Conservation (phyloP, 78 protist species). For the Speleostelium caveatum region DNA sequence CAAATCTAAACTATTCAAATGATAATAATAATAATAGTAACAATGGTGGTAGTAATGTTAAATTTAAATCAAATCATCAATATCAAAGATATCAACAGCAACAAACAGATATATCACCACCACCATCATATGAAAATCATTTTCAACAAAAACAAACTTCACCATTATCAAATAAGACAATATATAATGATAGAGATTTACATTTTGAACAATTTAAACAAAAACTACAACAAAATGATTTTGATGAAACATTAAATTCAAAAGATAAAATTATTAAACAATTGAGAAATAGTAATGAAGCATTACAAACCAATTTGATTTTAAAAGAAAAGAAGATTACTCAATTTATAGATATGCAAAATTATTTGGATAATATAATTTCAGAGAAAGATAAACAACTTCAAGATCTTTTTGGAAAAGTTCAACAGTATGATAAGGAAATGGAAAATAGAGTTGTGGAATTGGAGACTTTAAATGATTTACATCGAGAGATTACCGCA, state of each 20-base stretch:
- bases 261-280: neutral
- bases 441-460: neutral
- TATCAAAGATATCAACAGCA: too few species aligned
- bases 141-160: neutral
- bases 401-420: neutral
- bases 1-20: too few species aligned
- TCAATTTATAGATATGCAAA: neutral
- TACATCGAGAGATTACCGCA: neutral
- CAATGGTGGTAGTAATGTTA: too few species aligned
- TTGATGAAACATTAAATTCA: neutral
- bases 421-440: neutral
- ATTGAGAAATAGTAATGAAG: neutral
- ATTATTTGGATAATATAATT: neutral
- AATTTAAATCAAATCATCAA: too few species aligned
- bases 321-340: neutral
- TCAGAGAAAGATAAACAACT: neutral
- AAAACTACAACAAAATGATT: neutral
- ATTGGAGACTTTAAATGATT: neutral
- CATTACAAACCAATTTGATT: neutral
- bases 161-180: neutral
- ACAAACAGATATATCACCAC: neutral
- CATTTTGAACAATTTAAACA: neutral
- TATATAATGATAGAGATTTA: too few species aligned
- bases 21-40: too few species aligned
- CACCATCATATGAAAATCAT: neutral